Evolutionary conservation across 441 rosid species (phyloP).

Genomic region (Erysimum cheiri): DNA sequence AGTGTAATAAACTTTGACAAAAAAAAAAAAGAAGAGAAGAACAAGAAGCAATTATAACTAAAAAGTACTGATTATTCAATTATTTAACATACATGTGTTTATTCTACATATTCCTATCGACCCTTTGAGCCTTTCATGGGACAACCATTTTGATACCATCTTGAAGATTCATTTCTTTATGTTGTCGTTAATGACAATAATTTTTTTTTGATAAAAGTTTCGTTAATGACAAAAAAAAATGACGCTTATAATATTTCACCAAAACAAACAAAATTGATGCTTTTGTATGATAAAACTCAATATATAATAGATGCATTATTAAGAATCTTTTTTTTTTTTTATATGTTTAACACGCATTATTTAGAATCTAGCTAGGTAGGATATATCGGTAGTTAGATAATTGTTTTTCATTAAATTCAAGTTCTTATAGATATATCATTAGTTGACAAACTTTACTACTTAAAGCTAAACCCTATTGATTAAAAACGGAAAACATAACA

Average conservation of each 20-base stretch:
- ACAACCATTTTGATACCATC: constrained; percentile 29
- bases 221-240: neutral
- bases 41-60: neutral
- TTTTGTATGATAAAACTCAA: neutral
- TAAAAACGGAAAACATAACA: constrained; percentile 11
- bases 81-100: constrained; percentile 27
- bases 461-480: constrained; percentile 19
- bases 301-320: constrained; percentile 28
- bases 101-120: constrained; percentile 17
- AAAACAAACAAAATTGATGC: neutral
- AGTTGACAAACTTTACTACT: constrained; percentile 11
- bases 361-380: constrained; percentile 28
- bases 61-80: neutral
- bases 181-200: neutral
- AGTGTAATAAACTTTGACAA: constrained; percentile 12
- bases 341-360: constrained; percentile 21
- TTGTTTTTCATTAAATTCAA: neutral
- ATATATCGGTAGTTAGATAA: neutral
- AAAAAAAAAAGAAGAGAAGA: neutral
- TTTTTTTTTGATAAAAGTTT: too few relatives aligned
- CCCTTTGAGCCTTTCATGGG: constrained; percentile 38
- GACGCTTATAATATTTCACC: neutral
- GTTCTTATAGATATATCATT: neutral
- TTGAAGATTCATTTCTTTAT: constrained; percentile 23
- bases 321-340: neutral